These are phyloP conservation scores for Pascua guehoae DNA, from an alignment of 1,284 basidiomycete species.

Conservation along the genomic window DNA sequence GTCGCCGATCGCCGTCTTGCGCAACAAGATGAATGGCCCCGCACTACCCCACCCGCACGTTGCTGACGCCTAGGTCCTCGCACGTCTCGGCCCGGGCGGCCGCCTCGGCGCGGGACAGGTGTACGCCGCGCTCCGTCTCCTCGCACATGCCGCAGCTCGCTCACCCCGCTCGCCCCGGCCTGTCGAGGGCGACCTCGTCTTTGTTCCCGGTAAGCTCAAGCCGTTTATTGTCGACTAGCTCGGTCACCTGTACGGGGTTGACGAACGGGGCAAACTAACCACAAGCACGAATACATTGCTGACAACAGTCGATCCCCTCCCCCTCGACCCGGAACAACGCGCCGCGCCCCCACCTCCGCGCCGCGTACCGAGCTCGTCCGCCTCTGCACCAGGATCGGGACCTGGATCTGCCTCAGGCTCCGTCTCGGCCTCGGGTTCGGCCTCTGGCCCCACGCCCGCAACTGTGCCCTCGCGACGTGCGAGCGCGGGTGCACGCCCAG, in stretches of 20 bases:
- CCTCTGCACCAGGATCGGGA: background rate
- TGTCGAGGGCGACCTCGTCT: constrained; percentile 17
- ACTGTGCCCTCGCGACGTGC: background rate
- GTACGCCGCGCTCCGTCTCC: constrained; percentile 19
- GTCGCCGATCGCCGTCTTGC: background rate
- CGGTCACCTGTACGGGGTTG: background rate
- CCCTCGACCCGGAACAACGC: constrained; percentile 5
- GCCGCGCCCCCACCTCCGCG: constrained; percentile 9
- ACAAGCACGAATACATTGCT: background rate
- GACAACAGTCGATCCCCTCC: constrained; percentile 20
- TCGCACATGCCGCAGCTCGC: constrained; percentile 9
- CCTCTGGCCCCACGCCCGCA: background rate
- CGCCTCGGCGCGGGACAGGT: constrained; percentile 16
- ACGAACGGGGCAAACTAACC: background rate
- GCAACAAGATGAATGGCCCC: too few species aligned
- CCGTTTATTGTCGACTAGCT: too few species aligned
- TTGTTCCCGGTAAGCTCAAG: constrained; percentile 17
- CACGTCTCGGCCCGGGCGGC: constrained; percentile 1
- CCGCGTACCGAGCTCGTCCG: background rate
- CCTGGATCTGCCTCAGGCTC: background rate
- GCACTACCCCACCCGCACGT: too few species aligned
- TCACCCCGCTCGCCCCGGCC: background rate
- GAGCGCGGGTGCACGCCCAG: too few species aligned
- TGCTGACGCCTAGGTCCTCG: constrained; percentile 9
- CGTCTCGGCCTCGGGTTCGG: background rate